Evolutionary conservation across 2,329 filamentous ascomycete species (phyloP).

Genomic region (Monosporascus ibericus): DNA sequence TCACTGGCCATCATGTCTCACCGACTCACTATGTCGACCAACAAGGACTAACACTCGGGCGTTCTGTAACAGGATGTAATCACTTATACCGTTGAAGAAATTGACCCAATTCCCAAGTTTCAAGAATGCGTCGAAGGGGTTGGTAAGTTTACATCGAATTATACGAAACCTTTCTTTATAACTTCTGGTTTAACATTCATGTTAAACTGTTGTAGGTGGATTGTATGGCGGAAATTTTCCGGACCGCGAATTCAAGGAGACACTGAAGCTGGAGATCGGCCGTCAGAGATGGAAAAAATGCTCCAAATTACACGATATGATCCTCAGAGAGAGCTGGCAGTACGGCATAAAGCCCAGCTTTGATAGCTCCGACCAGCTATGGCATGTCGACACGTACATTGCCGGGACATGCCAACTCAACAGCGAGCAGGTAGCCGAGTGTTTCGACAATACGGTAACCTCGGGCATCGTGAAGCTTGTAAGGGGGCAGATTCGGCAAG

Average conservation of each 20-base stretch:
- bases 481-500: background rate
- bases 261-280: conserved; percentile 1
- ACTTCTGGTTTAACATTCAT: background rate
- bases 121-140: conserved; percentile 9
- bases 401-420: background rate
- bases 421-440: background rate
- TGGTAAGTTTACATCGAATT: background rate
- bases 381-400: background rate
- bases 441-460: background rate
- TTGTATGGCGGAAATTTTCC: conserved; percentile 8
- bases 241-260: conserved; percentile 6
- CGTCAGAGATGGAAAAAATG: background rate
- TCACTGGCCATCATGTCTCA: too few relatives aligned
- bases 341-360: background rate
- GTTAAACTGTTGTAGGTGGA: background rate
- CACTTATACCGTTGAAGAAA: conserved; percentile 9
- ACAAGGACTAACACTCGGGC: background rate
- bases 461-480: background rate
- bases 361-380: background rate
- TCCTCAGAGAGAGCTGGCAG: background rate
- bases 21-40: background rate
- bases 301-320: background rate
- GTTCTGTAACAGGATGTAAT: conserved; percentile 7
- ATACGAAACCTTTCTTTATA: background rate
- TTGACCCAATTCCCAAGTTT: background rate